Percentiles rank a stretch among this genome's conserved stretches.
These are phyloP conservation scores for Penicillium sp. DNA, from an alignment of 2,329 filamentous ascomycete genomes.

Conservation along the genomic window DNA sequence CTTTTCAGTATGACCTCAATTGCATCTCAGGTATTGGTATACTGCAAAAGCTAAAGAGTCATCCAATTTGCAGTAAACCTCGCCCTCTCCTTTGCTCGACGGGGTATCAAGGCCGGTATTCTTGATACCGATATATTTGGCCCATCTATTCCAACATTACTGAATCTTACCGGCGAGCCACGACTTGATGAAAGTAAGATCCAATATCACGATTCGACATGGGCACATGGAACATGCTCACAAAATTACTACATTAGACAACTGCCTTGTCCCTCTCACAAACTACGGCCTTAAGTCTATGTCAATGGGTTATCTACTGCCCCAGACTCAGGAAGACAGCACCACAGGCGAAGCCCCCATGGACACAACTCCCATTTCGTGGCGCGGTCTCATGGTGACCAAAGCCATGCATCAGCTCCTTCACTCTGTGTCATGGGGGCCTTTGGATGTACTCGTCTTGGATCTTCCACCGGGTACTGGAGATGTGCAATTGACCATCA, in stretches of 20 bases:
- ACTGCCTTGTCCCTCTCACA: conserved; percentile 71
- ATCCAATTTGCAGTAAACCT: conserved; percentile 57
- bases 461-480: conserved; percentile 93
- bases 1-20: neutral
- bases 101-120: conserved; percentile 77
- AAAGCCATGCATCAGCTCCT: conserved; percentile 94
- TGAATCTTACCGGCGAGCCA: conserved; percentile 75
- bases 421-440: conserved; percentile 91
- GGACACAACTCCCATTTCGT: conserved; percentile 70
- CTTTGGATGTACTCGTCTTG: conserved; percentile 79
- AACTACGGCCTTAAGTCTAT: conserved; percentile 97
- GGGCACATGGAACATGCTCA: neutral
- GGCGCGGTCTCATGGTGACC: conserved; percentile 96
- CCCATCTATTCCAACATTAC: conserved; percentile 83
- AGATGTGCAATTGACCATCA: conserved; percentile 94
- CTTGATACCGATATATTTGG: conserved; percentile 96
- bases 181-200: conserved; percentile 64
- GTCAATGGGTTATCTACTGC: conserved; percentile 93
- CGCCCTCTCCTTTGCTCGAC: conserved; percentile 75
- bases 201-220: neutral
- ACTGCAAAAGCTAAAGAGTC: conserved; percentile 3
- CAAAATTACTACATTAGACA: conserved; percentile 24
- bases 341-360: conserved; percentile 31
- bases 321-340: conserved; percentile 27
- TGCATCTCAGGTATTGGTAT: neutral